Conservation (phyloP, 2,329 filamentous ascomycete genomes). For the Pyrenophora teres region DNA sequence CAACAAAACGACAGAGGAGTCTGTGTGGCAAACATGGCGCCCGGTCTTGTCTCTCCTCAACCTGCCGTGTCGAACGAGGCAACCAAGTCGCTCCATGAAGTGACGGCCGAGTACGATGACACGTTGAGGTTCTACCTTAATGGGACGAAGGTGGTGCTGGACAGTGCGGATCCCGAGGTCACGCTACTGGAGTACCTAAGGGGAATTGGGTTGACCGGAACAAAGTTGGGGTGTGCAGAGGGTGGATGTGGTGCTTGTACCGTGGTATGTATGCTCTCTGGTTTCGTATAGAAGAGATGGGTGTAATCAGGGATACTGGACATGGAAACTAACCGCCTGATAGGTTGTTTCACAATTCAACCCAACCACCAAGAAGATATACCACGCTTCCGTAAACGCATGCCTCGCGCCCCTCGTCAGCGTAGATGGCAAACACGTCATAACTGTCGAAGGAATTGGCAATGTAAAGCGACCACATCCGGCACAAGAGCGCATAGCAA, state of each 20-base stretch:
- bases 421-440: slow-evolving; percentile 96
- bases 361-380: slow-evolving; percentile 87
- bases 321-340: slow-evolving; percentile 6
- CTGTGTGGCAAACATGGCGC: slow-evolving; percentile 56
- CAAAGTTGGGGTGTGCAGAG: slow-evolving; percentile 95
- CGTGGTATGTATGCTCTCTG: slow-evolving; percentile 61
- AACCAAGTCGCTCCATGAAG: slow-evolving; percentile 57
- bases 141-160: slow-evolving; percentile 83
- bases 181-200: slow-evolving; percentile 92
- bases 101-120: slow-evolving; percentile 82
- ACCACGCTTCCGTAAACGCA: slow-evolving; percentile 95
- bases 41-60: slow-evolving; percentile 53
- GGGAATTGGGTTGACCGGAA: slow-evolving; percentile 90
- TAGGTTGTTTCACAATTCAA: slow-evolving; percentile 88
- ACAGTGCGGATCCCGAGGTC: slow-evolving; percentile 86
- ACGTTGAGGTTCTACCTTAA: slow-evolving; percentile 93
- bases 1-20: neutral
- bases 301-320: no score
- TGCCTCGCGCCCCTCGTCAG: slow-evolving; percentile 91
- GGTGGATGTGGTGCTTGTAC: slow-evolving; percentile 97
- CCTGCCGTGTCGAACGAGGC: slow-evolving; percentile 54
- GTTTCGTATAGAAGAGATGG: neutral
- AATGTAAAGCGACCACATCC: slow-evolving; percentile 86
- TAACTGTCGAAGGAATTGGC: slow-evolving; percentile 96
- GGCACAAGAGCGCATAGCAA: slow-evolving; percentile 86